Conservation (phyloP, 305 asterid species). For the Fraxinus sp. region DNA sequence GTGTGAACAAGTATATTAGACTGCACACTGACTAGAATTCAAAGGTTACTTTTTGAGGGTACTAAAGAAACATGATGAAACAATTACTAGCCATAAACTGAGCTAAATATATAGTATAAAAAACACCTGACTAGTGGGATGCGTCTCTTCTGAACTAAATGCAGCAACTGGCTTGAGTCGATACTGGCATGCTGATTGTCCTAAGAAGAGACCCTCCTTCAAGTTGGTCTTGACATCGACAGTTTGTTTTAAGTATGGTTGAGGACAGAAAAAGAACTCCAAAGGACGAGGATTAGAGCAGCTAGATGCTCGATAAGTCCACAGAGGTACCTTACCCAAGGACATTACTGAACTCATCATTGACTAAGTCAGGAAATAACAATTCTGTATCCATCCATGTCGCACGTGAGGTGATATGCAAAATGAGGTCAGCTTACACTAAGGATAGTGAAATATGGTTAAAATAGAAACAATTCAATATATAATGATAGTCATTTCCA, state of each 20-base stretch:
- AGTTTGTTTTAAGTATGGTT: slow-evolving; percentile 16
- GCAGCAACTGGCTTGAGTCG: slow-evolving; percentile 40
- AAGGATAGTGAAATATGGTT: background rate
- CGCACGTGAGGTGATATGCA: background rate
- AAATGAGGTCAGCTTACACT: slow-evolving; percentile 10
- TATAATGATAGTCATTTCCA: background rate
- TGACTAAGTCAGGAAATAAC: slow-evolving; percentile 27
- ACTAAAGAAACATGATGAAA: background rate
- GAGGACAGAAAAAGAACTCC: slow-evolving; percentile 23
- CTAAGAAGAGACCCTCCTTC: slow-evolving; percentile 32
- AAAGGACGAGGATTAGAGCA: slow-evolving; percentile 26
- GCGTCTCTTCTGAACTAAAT: slow-evolving; percentile 46
- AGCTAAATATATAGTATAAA: background rate
- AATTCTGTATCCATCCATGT: slow-evolving; percentile 7
- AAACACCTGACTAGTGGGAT: slow-evolving; percentile 35
- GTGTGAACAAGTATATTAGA: background rate
- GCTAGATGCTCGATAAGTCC: slow-evolving; percentile 29
- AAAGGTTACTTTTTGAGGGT: background rate
- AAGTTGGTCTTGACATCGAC: slow-evolving; percentile 27
- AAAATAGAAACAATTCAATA: slow-evolving; percentile 18
- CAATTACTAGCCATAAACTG: background rate
- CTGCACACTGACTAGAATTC: background rate
- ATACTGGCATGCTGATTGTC: slow-evolving; percentile 31
- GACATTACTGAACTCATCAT: slow-evolving; percentile 56
- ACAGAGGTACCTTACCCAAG: slow-evolving; percentile 44